A percentile compares a stretch with the other conserved stretches of the same genome.
Evolutionary conservation across 108 stramenopile species (phyloP).

Genomic region (Cylindrotheca fusiformis): DNA sequence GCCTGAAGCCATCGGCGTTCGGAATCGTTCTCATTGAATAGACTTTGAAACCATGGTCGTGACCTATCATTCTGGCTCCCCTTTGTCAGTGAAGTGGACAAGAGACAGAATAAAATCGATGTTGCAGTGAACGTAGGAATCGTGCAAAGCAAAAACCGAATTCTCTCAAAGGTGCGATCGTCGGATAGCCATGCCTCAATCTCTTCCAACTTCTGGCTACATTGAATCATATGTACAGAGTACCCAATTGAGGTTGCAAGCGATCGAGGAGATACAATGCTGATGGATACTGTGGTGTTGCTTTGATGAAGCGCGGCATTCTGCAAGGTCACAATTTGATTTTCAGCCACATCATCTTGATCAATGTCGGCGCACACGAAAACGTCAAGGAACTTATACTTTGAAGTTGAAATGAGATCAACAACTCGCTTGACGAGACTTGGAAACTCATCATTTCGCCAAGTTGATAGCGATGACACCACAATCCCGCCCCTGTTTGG

Average conservation of each 20-base stretch:
- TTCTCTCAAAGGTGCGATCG: slow-evolving; percentile 8
- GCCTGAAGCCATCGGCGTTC: slow-evolving; percentile 1
- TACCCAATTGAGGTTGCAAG: slow-evolving; percentile 46
- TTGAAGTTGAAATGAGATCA: slow-evolving; percentile 40
- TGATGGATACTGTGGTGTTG: slow-evolving; percentile 35
- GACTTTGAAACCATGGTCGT: slow-evolving; percentile 5
- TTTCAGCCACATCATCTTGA: slow-evolving; percentile 19
- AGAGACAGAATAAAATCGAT: slow-evolving; percentile 8
- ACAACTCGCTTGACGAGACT: slow-evolving; percentile 23
- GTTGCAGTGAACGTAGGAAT: slow-evolving; percentile 20
- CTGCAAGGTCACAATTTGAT: slow-evolving; percentile 43
- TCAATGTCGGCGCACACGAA: slow-evolving; percentile 50
- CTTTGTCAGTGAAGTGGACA: neutral
- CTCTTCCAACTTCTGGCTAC: neutral
- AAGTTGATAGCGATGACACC: slow-evolving; percentile 37
- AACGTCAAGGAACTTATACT: slow-evolving; percentile 45
- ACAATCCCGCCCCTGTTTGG: slow-evolving; percentile 41
- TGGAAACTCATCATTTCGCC: neutral
- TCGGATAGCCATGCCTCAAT: slow-evolving; percentile 14
- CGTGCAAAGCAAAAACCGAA: slow-evolving; percentile 17
- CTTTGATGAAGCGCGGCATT: slow-evolving; percentile 46
- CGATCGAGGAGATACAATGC: slow-evolving; percentile 31
- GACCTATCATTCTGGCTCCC: slow-evolving; percentile 1
- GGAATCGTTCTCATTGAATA: neutral
- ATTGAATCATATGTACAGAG: neutral